Base-by-base conservation (phyloP, 148 eudicot species). In the Chenopodium formosanum region DNA sequence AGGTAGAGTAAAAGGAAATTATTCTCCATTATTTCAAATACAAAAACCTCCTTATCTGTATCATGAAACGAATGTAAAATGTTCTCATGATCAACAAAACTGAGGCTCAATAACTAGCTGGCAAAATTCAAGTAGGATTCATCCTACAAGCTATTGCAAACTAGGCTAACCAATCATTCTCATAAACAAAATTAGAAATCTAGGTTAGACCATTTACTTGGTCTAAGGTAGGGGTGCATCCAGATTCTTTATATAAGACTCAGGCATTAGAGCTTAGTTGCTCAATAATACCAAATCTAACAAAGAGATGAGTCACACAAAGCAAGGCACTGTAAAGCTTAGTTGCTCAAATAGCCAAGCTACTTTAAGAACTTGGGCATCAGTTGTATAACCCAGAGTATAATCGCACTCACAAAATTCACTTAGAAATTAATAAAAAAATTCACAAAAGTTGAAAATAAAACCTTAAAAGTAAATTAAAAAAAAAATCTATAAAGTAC, bases 221-320 rank as follows among this genome's bases (percentile, higher is more conserved):
- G 87, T 92, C 81, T 89, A 79, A 63, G 98, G 94, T 19, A 91
- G 91, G 10, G 89, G 85, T 83, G 90, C 91, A 76, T 94, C 98
- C 70, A 90, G 84, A 88, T 94, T 92, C 62, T 96, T 97, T 5
- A 89, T 83, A 81, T 91, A 97, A 76, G 88, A 84, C 79, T 94
- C 99, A 2, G 97, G 91, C 97, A 92, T 92, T 40, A 34, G 95
- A 97, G 91, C 97, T 92, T 31, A 31, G 32, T 31, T 31, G 32
- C 32, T 31, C 32, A 31, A 31, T 31, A 31, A 31, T 31, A 31
- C 32, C 32, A 31, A 31, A 1, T 31, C 32, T 31, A 31, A 31
- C 32, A 31, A 31, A 31, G 32, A 31, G 32, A 31, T 31, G 32
- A 31, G 32, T 31, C 32, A 31, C 32, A 31, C 32, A 31, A 31